These are phyloP conservation scores for Dacryopinax spathularia DNA, from an alignment of 768 basidiomycete species.

Conservation along the genomic window DNA sequence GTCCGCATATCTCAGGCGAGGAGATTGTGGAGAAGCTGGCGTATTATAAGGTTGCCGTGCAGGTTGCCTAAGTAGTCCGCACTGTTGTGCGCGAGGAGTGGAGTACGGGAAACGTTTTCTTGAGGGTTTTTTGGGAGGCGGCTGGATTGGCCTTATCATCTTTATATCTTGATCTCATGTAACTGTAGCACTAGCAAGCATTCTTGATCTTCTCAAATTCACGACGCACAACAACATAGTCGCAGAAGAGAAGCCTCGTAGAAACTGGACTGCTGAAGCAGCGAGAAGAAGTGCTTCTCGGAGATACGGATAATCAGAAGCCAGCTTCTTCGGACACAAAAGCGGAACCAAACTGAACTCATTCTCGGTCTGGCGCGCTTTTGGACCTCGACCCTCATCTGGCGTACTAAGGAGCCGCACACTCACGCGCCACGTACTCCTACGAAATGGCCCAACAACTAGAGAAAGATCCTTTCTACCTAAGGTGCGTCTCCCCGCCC, in stretches of 20 bases:
- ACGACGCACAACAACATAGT: background rate
- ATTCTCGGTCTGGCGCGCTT: background rate
- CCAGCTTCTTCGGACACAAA: background rate
- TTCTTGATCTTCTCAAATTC: background rate
- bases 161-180: background rate
- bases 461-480: conserved; percentile 69
- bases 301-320: conserved; percentile 1
- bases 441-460: conserved; percentile 13
- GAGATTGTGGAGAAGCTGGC: background rate
- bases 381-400: background rate
- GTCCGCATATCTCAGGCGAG: background rate
- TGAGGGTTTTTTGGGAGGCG: background rate
- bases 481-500: conserved; percentile 37
- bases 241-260: background rate
- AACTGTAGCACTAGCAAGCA: background rate
- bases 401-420: no score
- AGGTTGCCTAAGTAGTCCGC: background rate
- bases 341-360: background rate
- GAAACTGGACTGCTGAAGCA: background rate
- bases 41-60: background rate
- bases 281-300: no score
- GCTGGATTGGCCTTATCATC: background rate
- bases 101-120: background rate
- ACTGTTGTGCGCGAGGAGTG: no score
- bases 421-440: background rate